Evolutionary conservation across 306 rosid species (phyloP).

Genomic region (Vigna angularis): DNA sequence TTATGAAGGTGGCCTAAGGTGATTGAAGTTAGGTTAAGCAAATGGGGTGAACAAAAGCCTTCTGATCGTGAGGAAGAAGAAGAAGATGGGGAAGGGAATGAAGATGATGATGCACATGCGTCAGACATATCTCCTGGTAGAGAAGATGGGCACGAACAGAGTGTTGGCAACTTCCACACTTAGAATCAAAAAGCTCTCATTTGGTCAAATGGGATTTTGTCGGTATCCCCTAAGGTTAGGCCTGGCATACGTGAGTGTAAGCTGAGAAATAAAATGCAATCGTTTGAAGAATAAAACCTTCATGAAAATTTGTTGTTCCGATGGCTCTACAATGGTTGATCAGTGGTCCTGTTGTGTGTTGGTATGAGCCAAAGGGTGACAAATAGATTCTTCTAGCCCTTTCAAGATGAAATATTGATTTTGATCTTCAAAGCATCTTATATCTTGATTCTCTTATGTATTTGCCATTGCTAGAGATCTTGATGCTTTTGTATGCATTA

Average conservation of each 20-base stretch:
- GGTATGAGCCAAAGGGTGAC: slow-evolving; percentile 55
- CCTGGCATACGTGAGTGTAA: slow-evolving; percentile 75
- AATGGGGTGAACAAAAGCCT: slow-evolving; percentile 56
- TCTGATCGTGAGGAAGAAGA: slow-evolving; percentile 7
- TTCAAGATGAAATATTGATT: slow-evolving; percentile 44
- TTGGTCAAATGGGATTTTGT: slow-evolving; percentile 90
- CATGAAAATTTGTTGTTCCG: slow-evolving; percentile 51
- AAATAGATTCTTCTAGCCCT: slow-evolving; percentile 50
- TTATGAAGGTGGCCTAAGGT: slow-evolving; percentile 58
- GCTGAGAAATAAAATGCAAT: slow-evolving; percentile 84
- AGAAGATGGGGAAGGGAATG: too few species aligned
- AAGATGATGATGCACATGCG: slow-evolving; percentile 37
- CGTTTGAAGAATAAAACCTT: slow-evolving; percentile 74
- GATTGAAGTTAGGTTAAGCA: slow-evolving; percentile 61
- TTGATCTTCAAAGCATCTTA: slow-evolving; percentile 48
- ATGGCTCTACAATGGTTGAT: slow-evolving; percentile 51
- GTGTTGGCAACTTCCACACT: slow-evolving; percentile 57
- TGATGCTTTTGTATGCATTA: too few species aligned
- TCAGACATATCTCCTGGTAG: slow-evolving; percentile 65
- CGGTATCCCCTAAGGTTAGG: slow-evolving; percentile 76
- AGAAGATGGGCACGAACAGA: slow-evolving; percentile 82
- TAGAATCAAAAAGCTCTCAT: slow-evolving; percentile 66
- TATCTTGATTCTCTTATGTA: slow-evolving; percentile 55
- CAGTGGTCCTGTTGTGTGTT: slow-evolving; percentile 51
- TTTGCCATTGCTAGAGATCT: slow-evolving; percentile 62